phyloP scores from a whole-genome alignment of 768 basidiomycete genomes.

The Tephrocybe sp. region DNA sequence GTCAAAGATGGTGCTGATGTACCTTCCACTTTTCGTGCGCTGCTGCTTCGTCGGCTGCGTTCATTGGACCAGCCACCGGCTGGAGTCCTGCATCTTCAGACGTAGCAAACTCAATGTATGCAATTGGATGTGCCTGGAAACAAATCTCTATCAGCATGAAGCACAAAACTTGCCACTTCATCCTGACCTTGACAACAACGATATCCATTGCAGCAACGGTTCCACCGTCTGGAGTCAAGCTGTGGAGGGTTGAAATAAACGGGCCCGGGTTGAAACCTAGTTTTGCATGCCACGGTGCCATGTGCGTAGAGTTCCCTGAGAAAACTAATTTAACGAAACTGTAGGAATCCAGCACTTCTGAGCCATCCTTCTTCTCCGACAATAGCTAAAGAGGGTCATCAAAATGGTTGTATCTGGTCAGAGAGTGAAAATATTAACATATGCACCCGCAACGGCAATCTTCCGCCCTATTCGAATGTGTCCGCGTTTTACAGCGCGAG shows the following conservation, averaged over 20 bases:
- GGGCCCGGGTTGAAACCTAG: conserved; percentile 73
- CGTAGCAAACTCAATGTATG: conserved; percentile 69
- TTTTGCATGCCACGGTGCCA: conserved; percentile 85
- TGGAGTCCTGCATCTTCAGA: conserved; percentile 44
- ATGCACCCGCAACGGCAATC: conserved; percentile 75
- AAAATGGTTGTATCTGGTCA: background rate
- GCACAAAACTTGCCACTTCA: background rate
- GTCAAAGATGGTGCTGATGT: conserved; percentile 3
- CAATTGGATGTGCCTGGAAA: conserved; percentile 65
- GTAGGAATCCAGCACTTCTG: conserved; percentile 81
- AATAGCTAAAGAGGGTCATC: conserved; percentile 46
- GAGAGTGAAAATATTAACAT: conserved; percentile 45
- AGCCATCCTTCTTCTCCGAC: conserved; percentile 69
- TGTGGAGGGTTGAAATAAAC: conserved; percentile 74
- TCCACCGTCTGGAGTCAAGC: conserved; percentile 82
- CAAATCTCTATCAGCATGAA: background rate
- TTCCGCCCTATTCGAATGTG: conserved; percentile 78
- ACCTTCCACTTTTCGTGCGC: conserved; percentile 73
- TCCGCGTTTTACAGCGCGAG: conserved; percentile 64
- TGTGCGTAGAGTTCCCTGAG: conserved; percentile 80
- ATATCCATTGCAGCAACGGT: conserved; percentile 71
- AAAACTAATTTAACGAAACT: conserved; percentile 62
- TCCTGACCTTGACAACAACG: conserved; percentile 59
- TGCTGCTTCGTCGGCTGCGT: conserved; percentile 64
- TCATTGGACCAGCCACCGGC: conserved; percentile 57